Conservation (phyloP, 2,329 filamentous ascomycete species). For the Aplosporella prunicola region DNA sequence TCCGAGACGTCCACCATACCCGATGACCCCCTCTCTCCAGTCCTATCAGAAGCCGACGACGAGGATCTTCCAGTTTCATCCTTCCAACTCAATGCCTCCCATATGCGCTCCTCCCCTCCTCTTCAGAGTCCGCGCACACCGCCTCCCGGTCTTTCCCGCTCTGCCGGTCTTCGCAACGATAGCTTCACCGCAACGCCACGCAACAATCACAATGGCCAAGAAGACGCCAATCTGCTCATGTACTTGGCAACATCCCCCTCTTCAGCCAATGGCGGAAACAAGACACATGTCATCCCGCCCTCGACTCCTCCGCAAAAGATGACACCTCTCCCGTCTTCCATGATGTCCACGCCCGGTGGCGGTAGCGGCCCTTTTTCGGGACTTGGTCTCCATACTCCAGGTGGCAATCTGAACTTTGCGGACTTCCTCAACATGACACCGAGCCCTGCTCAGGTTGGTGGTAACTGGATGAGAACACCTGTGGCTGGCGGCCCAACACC, state of each 20-base stretch:
- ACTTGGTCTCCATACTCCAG: conserved; percentile 63
- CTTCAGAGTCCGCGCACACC: conserved; percentile 37
- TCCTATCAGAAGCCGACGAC: conserved; percentile 69
- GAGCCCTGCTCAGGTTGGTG: conserved; percentile 68
- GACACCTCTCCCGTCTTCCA: conserved; percentile 64
- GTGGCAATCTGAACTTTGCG: conserved; percentile 81
- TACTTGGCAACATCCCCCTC: conserved; percentile 90
- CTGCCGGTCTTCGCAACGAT: conserved; percentile 31
- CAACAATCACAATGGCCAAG: conserved; percentile 56
- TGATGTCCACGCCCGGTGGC: conserved; percentile 77
- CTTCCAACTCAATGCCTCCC: conserved; percentile 50
- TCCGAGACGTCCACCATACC: conserved; percentile 60
- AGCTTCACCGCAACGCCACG: conserved; percentile 24
- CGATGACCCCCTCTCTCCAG: conserved; percentile 50
- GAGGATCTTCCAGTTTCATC: conserved; percentile 68
- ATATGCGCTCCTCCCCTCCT: conserved; percentile 69
- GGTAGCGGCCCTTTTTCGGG: conserved; percentile 45
- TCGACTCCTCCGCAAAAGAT: conserved; percentile 46
- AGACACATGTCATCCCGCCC: conserved; percentile 41
- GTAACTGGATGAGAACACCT: conserved; percentile 60
- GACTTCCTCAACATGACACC: conserved; percentile 98
- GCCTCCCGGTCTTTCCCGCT: conserved; percentile 28
- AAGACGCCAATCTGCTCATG: conserved; percentile 76
- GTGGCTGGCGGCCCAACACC: conserved; percentile 60
- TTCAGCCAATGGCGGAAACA: conserved; percentile 52